Conservation (phyloP, 805 yeast genomes). For the Saturnispora quitensis region DNA sequence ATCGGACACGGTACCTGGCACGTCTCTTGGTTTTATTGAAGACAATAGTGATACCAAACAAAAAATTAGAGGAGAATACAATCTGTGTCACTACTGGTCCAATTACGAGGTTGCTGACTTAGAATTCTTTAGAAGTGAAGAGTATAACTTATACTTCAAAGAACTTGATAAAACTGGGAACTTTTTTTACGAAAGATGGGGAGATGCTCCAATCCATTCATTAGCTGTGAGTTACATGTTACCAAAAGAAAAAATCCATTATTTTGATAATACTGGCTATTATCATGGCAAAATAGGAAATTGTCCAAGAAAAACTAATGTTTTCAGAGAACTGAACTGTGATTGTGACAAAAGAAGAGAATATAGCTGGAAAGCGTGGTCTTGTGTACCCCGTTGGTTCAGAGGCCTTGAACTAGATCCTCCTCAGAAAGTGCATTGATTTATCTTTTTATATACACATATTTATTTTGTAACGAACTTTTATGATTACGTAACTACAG, state of each 20-base stretch:
- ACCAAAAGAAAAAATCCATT: slow-evolving; percentile 39
- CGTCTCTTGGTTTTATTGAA: slow-evolving; percentile 38
- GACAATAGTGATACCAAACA: slow-evolving; percentile 32
- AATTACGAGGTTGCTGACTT: slow-evolving; percentile 59
- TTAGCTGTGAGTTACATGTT: slow-evolving; percentile 51
- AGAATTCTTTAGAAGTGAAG: slow-evolving; percentile 48
- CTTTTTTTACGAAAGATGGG: slow-evolving; percentile 72
- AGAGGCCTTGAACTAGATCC: slow-evolving; percentile 5
- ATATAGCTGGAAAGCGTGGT: slow-evolving; percentile 42
- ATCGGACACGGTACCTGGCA: slow-evolving; percentile 26
- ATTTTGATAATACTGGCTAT: slow-evolving; percentile 53
- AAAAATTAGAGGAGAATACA: slow-evolving; percentile 37
- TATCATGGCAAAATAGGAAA: slow-evolving; percentile 46
- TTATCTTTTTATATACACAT: neutral
- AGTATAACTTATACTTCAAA: slow-evolving; percentile 46
- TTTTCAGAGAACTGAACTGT: slow-evolving; percentile 40
- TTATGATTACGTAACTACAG: neutral
- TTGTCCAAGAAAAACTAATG: slow-evolving; percentile 43
- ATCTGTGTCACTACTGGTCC: slow-evolving; percentile 54
- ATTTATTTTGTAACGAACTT: neutral
- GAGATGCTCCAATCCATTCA: slow-evolving; percentile 69
- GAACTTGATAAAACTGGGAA: slow-evolving; percentile 53
- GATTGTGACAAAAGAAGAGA: slow-evolving; percentile 39
- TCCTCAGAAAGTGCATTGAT: slow-evolving; percentile 5
- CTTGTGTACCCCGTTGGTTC: slow-evolving; percentile 40